Base-by-base conservation (phyloP, 768 basidiomycete genomes). In the Phylloporus arenicola region DNA sequence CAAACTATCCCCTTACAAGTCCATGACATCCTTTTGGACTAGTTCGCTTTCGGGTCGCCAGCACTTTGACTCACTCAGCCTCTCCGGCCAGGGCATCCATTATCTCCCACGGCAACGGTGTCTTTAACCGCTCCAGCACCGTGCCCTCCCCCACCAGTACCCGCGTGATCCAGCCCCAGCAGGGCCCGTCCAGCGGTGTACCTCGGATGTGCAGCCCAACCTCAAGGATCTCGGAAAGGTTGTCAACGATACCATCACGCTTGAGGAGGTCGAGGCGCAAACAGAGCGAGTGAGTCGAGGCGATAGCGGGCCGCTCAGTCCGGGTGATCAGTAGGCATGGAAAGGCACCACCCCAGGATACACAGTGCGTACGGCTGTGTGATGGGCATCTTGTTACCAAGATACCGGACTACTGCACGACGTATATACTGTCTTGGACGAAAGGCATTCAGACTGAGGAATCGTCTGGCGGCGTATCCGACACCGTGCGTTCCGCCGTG, bases 161-260 rank as follows among this genome's bases (percentile, higher is more conserved):
- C 6, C 65, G 67, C 35, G 33, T 63, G 11, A 55, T 68, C 25
- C 62, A 68, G 11, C 57, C 63, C 9, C 67, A 65, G 42, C 65
- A 69, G 38, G 50, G 55, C 0, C 54, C 62, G 3, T 64, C 24
- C 69, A 70, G 43, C 74, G 76, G 4, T 69, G 74, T 14, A 48
- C 70, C 1, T 74, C 73, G 8, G 73, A 76, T 45, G 70, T 73
- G 2, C 49, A 57, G 30, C 64, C 65, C 25, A 58, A 56, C 47
- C 61, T 80, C 31, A 68, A 59, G 33, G 80, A 92, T 10, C 82
- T 95, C 20, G 95, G 95, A 31, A 89, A 86, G 70, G 85, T 96
- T n/a, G 80, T 93, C 52, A 92, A 94, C 61, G 91, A 93, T 66
- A 86, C 82, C 45, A 90, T 96, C 59, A 92, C 92, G 29, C 73